Evolutionary conservation across 2,329 filamentous ascomycete species (phyloP), one percentile per base, ranked within the genome.

Genomic region (Cercospora canescens): DNA sequence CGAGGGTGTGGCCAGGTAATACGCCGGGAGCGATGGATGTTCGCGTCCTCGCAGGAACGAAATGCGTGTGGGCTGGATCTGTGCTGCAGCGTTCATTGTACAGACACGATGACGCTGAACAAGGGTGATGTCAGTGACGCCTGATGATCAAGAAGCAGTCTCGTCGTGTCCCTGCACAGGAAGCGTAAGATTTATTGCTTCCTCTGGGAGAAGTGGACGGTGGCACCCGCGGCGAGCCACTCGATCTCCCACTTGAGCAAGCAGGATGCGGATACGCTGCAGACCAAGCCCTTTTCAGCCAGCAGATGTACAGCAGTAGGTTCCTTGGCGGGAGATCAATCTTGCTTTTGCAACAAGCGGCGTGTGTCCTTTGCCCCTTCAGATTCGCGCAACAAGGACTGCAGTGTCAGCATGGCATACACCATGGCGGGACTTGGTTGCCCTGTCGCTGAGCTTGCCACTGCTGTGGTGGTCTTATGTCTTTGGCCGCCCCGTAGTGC

Each of bases 391-490:
- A 65, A 55, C 48, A 32, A 58, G 45, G 60, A 56, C 45, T 50
- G 58, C 45, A 54, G 50, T 65, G 63, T 65, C 60, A 62, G 63
- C 63, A 60, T 62, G 60, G 63, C 63, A 58, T 55, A 62, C 59
- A 65, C 41, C 63, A 65, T 62, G 54, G 52, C 41, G 55, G 55
- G 50, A 58, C 52, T 65, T 32, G 34, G 39, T 37, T 62, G 59
- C 63, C 63, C 63, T 62, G 63, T 52, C 52, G 45, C 50, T 41
- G 32, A 34, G 18, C 59, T 28, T 54, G 60, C 60, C 32, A 35
- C 48, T 39, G 35, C 50, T 30, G 60, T 35, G 48, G 26, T 52
- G 48, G 60, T 37, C 48, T 55, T 55, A 62, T 65, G 60, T 65
- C 32, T 39, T 54, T 28, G 50, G 26, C 35, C 59, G 48, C 45